These are phyloP conservation scores for Phaeosphaeria sp. DNA, from an alignment of 2,329 filamentous ascomycete species.

Conservation along the genomic window DNA sequence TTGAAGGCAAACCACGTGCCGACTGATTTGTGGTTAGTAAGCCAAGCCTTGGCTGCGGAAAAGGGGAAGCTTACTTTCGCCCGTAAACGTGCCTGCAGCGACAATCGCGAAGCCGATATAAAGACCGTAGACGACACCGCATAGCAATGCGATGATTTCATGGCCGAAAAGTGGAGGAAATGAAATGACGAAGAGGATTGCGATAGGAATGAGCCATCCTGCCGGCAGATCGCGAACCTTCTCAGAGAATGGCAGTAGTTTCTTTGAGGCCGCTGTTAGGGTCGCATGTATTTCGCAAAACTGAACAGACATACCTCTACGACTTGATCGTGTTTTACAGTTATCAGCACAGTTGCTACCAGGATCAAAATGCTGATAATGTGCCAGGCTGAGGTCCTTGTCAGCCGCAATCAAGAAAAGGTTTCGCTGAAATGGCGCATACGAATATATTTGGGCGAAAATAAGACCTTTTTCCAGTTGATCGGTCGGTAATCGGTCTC, in stretches of 20 bases:
- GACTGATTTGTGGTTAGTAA: conserved; percentile 27
- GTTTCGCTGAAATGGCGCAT: conserved; percentile 9
- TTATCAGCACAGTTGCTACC: conserved; percentile 36
- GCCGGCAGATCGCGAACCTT: conserved; percentile 44
- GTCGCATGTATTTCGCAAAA: not conserved
- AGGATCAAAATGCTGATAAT: conserved; percentile 36
- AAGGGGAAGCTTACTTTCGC: conserved; percentile 33
- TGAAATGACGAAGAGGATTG: conserved; percentile 42
- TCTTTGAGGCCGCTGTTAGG: conserved; percentile 24
- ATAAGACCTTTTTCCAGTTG: conserved; percentile 43
- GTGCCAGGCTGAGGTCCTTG: conserved; percentile 36
- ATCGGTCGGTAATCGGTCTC: conserved; percentile 43
- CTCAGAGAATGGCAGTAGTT: conserved; percentile 44
- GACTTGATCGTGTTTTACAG: conserved; percentile 39
- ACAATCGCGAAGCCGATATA: conserved; percentile 45
- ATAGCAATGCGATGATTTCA: conserved; percentile 42
- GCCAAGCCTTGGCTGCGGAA: not conserved
- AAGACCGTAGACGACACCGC: conserved; percentile 44
- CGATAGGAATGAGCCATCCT: conserved; percentile 45
- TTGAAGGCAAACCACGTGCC: conserved; percentile 48
- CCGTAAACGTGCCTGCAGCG: conserved; percentile 44
- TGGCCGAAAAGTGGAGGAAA: conserved; percentile 46
- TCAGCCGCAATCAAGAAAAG: conserved; percentile 10
- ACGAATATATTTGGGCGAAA: conserved; percentile 47
- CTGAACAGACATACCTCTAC: conserved; percentile 31